phyloP scores from a whole-genome alignment of 345 rosid species.

The Gossypium longicalyx region DNA sequence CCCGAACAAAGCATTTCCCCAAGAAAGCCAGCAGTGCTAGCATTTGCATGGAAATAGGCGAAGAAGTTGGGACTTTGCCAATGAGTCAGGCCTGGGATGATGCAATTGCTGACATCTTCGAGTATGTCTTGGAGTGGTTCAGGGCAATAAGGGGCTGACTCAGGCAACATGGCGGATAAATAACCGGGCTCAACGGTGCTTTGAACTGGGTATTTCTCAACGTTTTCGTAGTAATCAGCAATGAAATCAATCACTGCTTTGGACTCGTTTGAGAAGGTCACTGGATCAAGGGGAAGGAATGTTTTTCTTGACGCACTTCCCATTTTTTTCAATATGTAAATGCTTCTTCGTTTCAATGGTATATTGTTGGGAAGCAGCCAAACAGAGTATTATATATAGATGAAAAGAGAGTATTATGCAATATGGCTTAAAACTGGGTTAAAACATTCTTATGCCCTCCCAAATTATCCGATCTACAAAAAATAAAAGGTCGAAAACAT shows the following conservation, averaged over 20 bases:
- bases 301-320: not conserved
- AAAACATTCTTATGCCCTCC: no score
- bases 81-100: slow-evolving; percentile 29
- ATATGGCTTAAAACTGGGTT: no score
- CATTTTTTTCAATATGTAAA: not conserved
- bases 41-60: slow-evolving; percentile 25
- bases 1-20: slow-evolving; percentile 27
- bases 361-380: not conserved
- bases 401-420: no score
- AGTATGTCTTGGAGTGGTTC: slow-evolving; percentile 20
- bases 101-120: slow-evolving; percentile 1
- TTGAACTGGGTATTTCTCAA: slow-evolving; percentile 30
- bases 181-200: slow-evolving; percentile 30
- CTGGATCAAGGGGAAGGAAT: not conserved
- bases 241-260: slow-evolving; percentile 14
- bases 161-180: slow-evolving; percentile 2
- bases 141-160: slow-evolving; percentile 12
- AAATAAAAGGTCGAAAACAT: no score
- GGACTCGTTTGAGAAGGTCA: slow-evolving; percentile 17
- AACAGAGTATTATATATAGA: no score
- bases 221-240: slow-evolving; percentile 21
- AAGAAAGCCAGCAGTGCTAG: slow-evolving; percentile 33
- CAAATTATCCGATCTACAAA: no score
- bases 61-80: slow-evolving; percentile 36
- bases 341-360: not conserved